phyloP scores from a whole-genome alignment of 139 green algal species.

The Diplosphaera chodatii region DNA sequence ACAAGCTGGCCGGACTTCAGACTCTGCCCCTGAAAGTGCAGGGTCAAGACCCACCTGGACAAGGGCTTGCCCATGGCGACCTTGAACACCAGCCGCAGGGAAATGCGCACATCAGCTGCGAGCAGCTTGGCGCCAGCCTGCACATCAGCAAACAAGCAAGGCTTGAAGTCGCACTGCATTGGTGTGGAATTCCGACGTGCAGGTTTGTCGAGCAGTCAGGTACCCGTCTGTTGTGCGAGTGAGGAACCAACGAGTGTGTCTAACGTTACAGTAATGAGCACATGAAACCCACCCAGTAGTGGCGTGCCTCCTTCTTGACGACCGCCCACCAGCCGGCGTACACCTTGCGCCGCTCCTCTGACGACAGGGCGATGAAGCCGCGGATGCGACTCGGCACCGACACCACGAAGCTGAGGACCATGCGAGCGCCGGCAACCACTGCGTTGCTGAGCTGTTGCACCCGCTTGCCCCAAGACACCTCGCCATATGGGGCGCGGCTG shows the following conservation, averaged over 20 bases:
- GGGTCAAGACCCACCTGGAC: too few species aligned
- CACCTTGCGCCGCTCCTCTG: slow-evolving; percentile 49
- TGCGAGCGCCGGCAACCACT: background rate
- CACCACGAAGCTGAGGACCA: slow-evolving; percentile 31
- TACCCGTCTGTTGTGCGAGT: too few species aligned
- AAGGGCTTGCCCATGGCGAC: slow-evolving; percentile 55
- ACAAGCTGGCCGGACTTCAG: too few species aligned
- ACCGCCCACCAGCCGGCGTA: slow-evolving; percentile 53
- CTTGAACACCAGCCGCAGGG: slow-evolving; percentile 61
- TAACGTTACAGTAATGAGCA: too few species aligned
- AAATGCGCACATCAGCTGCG: slow-evolving; percentile 78
- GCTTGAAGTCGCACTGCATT: too few species aligned
- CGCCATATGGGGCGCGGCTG: slow-evolving; percentile 19
- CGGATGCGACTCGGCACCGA: slow-evolving; percentile 41
- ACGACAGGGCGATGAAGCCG: slow-evolving; percentile 35
- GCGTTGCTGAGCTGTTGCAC: slow-evolving; percentile 1
- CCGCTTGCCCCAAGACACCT: slow-evolving; percentile 20
- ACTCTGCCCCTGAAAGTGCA: too few species aligned
- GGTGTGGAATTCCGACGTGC: too few species aligned
- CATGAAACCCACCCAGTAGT: slow-evolving; percentile 79
- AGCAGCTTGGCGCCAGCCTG: slow-evolving; percentile 71
- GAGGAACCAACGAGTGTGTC: too few species aligned
- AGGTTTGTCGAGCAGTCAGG: too few species aligned
- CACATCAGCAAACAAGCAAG: too few species aligned
- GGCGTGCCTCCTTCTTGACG: slow-evolving; percentile 83